Evolutionary conservation across 2,329 filamentous ascomycete genomes (phyloP).

Genomic region (Monilinia polystroma): DNA sequence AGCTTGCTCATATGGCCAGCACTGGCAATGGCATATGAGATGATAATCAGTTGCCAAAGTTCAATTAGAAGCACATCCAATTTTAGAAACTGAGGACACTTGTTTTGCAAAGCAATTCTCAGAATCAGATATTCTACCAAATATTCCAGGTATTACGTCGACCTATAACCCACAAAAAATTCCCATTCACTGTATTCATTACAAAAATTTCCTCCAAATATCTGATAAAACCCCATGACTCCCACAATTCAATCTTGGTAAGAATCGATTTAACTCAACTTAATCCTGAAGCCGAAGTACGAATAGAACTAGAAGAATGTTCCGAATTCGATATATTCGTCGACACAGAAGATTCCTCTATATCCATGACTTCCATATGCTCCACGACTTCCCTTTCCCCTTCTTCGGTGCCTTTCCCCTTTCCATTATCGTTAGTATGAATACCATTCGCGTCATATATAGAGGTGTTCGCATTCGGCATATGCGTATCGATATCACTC

Average conservation of each 20-base stretch:
- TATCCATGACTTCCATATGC: slow-evolving; percentile 25
- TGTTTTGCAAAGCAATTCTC: neutral
- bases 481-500: neutral
- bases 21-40: neutral
- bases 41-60: neutral
- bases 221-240: neutral
- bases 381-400: slow-evolving; percentile 10
- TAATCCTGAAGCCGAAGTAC: slow-evolving; percentile 29
- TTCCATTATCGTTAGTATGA: slow-evolving; percentile 25
- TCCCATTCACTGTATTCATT: neutral
- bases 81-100: neutral
- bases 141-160: neutral
- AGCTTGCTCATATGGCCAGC: neutral
- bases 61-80: neutral
- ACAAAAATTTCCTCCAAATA: neutral
- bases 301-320: slow-evolving; percentile 33
- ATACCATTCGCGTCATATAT: slow-evolving; percentile 22
- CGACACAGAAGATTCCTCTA: slow-evolving; percentile 28
- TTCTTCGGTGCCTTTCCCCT: slow-evolving; percentile 25
- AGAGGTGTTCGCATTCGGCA: slow-evolving; percentile 24
- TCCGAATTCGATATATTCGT: slow-evolving; percentile 31
- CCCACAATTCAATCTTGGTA: neutral
- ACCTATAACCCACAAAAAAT: neutral
- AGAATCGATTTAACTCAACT: slow-evolving; percentile 22
- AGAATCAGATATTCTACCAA: neutral